phyloP scores from a whole-genome alignment of 768 basidiomycete genomes.

The Tephrocybe sp. region DNA sequence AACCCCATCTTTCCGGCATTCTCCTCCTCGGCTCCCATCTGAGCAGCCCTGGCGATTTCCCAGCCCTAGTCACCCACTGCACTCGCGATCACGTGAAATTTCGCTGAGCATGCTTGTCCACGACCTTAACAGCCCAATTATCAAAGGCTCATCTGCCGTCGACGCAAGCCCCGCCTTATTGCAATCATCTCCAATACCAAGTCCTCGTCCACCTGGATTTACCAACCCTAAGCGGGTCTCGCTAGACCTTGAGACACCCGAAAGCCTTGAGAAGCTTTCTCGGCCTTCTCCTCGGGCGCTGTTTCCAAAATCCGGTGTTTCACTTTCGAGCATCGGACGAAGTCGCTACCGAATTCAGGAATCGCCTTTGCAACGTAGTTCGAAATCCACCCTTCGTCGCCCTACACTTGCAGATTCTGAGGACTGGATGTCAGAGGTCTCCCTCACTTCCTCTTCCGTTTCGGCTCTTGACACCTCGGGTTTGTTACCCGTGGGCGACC shows the following conservation, averaged over 20 bases:
- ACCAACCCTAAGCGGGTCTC: constrained; percentile 20
- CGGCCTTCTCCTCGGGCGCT: constrained; percentile 40
- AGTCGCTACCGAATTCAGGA: constrained; percentile 38
- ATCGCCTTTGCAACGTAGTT: constrained; percentile 46
- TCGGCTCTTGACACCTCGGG: constrained; percentile 19
- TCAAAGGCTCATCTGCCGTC: constrained; percentile 28
- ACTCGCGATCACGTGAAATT: constrained; percentile 62
- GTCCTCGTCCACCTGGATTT: constrained; percentile 19
- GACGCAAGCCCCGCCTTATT: constrained; percentile 31
- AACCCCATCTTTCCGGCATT: constrained; percentile 79
- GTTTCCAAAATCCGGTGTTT: constrained; percentile 34
- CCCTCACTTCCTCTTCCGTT: constrained; percentile 23
- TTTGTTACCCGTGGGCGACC: constrained; percentile 34
- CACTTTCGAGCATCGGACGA: constrained; percentile 28
- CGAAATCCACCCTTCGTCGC: constrained; percentile 15
- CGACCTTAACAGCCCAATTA: constrained; percentile 48
- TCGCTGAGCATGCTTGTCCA: constrained; percentile 65
- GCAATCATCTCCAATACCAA: constrained; percentile 36
- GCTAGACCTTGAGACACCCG: constrained; percentile 30
- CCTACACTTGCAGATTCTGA: constrained; percentile 34
- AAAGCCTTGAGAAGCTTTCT: constrained; percentile 30
- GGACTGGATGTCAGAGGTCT: constrained; percentile 40
- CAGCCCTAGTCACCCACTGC: constrained; percentile 76
- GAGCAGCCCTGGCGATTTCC: constrained; percentile 84
- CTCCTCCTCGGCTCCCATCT: constrained; percentile 69